Evolutionary conservation across 108 stramenopile genomes (phyloP).

Genomic region (Tribonema minus): DNA sequence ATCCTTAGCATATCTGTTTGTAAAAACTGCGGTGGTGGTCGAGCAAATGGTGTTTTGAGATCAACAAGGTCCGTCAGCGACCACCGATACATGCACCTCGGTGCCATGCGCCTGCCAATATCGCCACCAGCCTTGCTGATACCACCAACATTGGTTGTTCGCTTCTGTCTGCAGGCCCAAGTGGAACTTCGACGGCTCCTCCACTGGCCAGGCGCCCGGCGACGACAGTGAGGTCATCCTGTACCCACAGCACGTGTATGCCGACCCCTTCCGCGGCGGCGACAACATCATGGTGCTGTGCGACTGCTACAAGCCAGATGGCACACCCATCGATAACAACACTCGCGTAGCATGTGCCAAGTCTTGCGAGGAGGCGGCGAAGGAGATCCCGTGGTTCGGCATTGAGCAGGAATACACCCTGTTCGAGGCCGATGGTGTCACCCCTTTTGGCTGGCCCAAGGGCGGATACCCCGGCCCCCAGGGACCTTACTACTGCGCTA

Average conservation of each 20-base stretch:
- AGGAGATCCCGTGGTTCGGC: conserved; percentile 88
- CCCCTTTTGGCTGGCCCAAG: conserved; percentile 93
- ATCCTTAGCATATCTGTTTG: too few relatives aligned
- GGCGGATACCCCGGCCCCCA: conserved; percentile 64
- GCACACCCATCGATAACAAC: conserved; percentile 77
- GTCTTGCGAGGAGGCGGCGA: too few relatives aligned
- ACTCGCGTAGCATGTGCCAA: conserved; percentile 65
- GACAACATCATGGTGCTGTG: conserved; percentile 91
- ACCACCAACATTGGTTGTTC: too few relatives aligned
- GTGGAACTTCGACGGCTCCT: conserved; percentile 95
- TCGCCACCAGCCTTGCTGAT: too few relatives aligned
- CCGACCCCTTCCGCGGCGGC: conserved; percentile 85
- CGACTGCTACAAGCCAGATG: conserved; percentile 85
- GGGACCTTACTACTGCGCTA: conserved; percentile 92
- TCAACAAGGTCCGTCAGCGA: too few relatives aligned
- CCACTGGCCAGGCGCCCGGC: conserved; percentile 92
- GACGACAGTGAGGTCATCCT: conserved; percentile 88
- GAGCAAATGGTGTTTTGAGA: too few relatives aligned
- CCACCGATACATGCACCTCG: too few relatives aligned
- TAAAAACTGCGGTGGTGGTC: too few relatives aligned
- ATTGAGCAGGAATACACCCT: conserved; percentile 98
- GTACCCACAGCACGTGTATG: conserved; percentile 74
- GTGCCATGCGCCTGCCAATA: too few relatives aligned
- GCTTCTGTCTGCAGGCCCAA: conserved; percentile 63
- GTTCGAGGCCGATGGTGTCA: conserved; percentile 71